Evolutionary conservation across 2,329 filamentous ascomycete species (phyloP), one percentile per base, ranked within the genome.

Genomic region (Trichoderma sp.): DNA sequence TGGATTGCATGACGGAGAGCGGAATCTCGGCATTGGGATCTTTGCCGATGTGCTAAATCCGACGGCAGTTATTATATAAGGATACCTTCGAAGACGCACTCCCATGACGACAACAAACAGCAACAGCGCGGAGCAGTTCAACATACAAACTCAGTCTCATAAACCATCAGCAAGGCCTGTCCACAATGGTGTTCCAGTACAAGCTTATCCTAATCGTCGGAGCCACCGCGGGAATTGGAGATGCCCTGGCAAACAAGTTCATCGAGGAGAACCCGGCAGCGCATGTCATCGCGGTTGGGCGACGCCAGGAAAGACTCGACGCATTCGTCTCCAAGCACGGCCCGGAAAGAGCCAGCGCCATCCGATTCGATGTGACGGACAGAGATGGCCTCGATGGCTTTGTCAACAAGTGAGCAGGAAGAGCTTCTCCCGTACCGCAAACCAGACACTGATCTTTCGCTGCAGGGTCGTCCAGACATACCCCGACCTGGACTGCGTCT

Each of bases 401-500:
- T 59, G 67, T 71, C n/a, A 59, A 68, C 28, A 60, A 64, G 62
- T 66, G 19, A 45, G 47, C 7, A 26, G 34, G 12, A 39, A 61
- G 24, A n/a, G 5, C 6, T 54, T 6, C 28, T 48, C 7, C 3
- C 50, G 2, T 24, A 12, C 3, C 2, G 5, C 10, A 24, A 14
- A 5, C 5, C 15, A 54, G 10, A 7, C 63, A 43, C 59, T 26
- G 2, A 12, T 17, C 1, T 10, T 2, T n/a, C 26, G 2, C 3
- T n/a, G 2, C 41, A 67, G 66, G 9, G 62, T 69, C 12, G 54
- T 67, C 24, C 44, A 67, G 14, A 60, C 62, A 0, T 78, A 84
- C 70, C 82, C 84, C 0, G 74, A 80, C 30, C 79, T 88, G 30
- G 84, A 87, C 73, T 81, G 79, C 67, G 72, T 88, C 34, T 73